phyloP scores from a whole-genome alignment of 352 stramenopile species.

The Phytophthora crassamura region DNA sequence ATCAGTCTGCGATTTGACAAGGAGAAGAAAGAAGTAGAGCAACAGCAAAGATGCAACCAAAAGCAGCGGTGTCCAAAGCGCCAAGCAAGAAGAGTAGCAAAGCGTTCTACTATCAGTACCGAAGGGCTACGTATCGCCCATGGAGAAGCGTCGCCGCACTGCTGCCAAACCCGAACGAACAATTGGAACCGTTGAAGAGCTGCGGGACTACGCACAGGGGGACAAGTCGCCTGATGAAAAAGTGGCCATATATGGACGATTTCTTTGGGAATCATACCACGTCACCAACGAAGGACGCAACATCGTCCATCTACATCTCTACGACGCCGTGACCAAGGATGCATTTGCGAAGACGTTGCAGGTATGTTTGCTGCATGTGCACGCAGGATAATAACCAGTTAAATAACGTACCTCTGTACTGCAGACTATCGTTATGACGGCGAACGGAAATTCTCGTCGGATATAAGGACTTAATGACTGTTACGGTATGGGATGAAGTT shows the following conservation, averaged over 20 bases:
- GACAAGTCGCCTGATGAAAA: background rate
- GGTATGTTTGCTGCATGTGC: too few relatives aligned
- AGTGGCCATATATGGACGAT: background rate
- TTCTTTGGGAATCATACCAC: slow-evolving; percentile 8
- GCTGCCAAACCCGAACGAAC: background rate
- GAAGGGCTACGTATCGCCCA: background rate
- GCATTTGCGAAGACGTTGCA: too few relatives aligned
- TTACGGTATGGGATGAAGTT: background rate
- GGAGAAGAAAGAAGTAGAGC: too few relatives aligned
- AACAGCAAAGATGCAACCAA: too few relatives aligned
- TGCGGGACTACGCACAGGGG: background rate
- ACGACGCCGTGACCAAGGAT: slow-evolving; percentile 2
- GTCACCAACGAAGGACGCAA: background rate
- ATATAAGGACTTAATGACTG: slow-evolving; percentile 4
- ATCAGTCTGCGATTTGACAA: too few relatives aligned
- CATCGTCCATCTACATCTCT: slow-evolving; percentile 3
- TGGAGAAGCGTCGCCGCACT: slow-evolving; percentile 1
- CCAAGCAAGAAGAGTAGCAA: background rate
- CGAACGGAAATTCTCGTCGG: slow-evolving; percentile 3
- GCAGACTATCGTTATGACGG: background rate
- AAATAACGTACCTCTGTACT: too few relatives aligned
- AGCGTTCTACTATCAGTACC: background rate
- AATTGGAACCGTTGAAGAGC: background rate
- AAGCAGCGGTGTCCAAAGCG: background rate
- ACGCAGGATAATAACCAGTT: too few relatives aligned